These are phyloP conservation scores for Mycena galopus DNA, from an alignment of 768 basidiomycete species.

Conservation along the genomic window DNA sequence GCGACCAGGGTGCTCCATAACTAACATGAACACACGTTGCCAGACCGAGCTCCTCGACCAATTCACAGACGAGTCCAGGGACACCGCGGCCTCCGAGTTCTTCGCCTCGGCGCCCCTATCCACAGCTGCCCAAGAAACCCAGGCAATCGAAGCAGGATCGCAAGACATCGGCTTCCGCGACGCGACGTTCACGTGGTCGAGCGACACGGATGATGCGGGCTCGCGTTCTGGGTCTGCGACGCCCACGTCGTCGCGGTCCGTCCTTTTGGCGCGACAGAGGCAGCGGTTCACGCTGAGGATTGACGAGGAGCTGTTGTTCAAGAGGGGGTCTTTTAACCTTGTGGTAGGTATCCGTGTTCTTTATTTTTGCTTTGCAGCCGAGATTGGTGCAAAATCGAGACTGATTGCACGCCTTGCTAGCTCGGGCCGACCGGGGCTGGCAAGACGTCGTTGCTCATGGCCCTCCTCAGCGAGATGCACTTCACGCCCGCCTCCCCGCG, in stretches of 20 bases:
- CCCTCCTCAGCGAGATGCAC: constrained; percentile 77
- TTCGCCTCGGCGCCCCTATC: constrained; percentile 41
- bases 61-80: constrained; percentile 38
- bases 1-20: too few relatives aligned
- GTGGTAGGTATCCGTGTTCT: constrained; percentile 71
- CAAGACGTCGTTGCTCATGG: constrained; percentile 77
- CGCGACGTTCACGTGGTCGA: constrained; percentile 70
- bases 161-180: constrained; percentile 63
- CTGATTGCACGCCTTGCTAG: background rate
- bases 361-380: constrained; percentile 37
- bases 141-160: background rate
- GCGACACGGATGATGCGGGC: constrained; percentile 46
- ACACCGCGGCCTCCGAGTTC: constrained; percentile 62
- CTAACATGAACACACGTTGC: background rate
- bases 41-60: constrained; percentile 37
- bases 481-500: constrained; percentile 63
- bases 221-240: constrained; percentile 38
- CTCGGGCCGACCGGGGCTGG: constrained; percentile 50
- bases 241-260: too few relatives aligned
- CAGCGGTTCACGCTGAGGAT: constrained; percentile 65
- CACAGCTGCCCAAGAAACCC: too few relatives aligned
- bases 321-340: constrained; percentile 65
- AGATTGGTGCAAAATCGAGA: constrained; percentile 35
- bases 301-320: constrained; percentile 67
- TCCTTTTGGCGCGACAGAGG: constrained; percentile 29